Evolutionary conservation across 2,329 filamentous ascomycete genomes (phyloP), one percentile per base, ranked within the genome.

Genomic region (Arthrobotrys entomopaga): DNA sequence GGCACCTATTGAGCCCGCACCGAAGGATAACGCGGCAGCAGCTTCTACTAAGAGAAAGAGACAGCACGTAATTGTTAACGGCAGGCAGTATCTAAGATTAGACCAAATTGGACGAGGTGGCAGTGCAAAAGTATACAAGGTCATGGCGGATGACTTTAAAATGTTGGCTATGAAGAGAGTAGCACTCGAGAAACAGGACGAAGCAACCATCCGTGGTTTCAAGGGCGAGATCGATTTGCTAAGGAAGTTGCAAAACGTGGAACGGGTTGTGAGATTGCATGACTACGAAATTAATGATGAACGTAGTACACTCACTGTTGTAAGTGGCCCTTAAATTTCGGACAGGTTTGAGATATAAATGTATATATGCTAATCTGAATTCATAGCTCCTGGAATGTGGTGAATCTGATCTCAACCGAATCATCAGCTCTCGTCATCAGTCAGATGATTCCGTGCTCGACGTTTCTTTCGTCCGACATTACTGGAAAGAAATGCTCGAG

Each of bases 401-500:
- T 77, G 95, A 99, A 82, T 88, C 94, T 20, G 95, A 99, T 81
- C 87, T 99, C 79, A 91, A 96, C 80, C 92, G 90, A 65, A 88
- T 98, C 63, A 86, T 99, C 77, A 89, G 89, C 40, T 87, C 89
- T 77, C 88, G 89, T 8, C 84, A 91, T 79, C 91, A 89, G 79
- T 87, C 85, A 0, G 90, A 93, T 74, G 87, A 90, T 63, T 87
- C 91, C 43, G 87, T 86, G 72, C 90, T 99, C 74, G 95, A 99
- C 80, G 86, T 92, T 1, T 91, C 90, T 61, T 97, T 98, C 81
- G 92, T 95, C 11, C 90, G 95, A n/a, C 96, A 91, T 82, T 97
- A 97, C 84, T 99, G 95, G 95, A 95, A 96, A 81, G 95, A 99
- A 82, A 99, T 99, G 95, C 89, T 99, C 16, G 93, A 97, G 81